Evolutionary conservation across 2,329 filamentous ascomycete genomes (phyloP).

Genomic region (Magnaporthiopsis poae): DNA sequence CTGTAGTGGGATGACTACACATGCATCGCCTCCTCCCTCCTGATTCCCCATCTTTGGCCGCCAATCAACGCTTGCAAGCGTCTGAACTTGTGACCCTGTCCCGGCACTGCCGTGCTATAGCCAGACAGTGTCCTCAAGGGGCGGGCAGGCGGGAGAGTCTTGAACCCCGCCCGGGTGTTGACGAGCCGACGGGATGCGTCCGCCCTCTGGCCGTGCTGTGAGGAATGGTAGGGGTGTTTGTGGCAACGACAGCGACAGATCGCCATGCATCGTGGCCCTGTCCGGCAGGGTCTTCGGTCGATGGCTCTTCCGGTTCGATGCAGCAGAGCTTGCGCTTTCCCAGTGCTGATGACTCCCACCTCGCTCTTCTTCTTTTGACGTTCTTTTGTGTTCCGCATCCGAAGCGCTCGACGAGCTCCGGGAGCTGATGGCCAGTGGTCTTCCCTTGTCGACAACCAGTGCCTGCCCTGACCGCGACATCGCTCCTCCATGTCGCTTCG

Average conservation of each 20-base stretch:
- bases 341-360: slow-evolving; percentile 19
- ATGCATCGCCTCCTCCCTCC: neutral
- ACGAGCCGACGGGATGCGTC: neutral
- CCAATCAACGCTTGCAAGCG: neutral
- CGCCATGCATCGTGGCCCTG: slow-evolving; percentile 19
- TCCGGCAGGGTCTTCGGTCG: slow-evolving; percentile 20
- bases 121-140: neutral
- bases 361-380: slow-evolving; percentile 17
- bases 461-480: slow-evolving; percentile 26
- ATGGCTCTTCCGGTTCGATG: slow-evolving; percentile 3
- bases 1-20: slow-evolving; percentile 13
- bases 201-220: neutral
- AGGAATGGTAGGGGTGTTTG: neutral
- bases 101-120: neutral
- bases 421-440: slow-evolving; percentile 14
- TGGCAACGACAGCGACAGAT: slow-evolving; percentile 10
- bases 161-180: neutral
- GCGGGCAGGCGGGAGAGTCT: neutral
- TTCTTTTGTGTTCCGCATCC: slow-evolving; percentile 4
- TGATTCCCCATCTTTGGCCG: slow-evolving; percentile 3
- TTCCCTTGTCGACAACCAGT: slow-evolving; percentile 35
- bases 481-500: slow-evolving; percentile 22
- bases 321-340: slow-evolving; percentile 20
- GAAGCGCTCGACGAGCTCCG: slow-evolving; percentile 1
- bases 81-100: neutral